Conservation (phyloP, 352 stramenopile species). For the Pythium myriotylum region DNA sequence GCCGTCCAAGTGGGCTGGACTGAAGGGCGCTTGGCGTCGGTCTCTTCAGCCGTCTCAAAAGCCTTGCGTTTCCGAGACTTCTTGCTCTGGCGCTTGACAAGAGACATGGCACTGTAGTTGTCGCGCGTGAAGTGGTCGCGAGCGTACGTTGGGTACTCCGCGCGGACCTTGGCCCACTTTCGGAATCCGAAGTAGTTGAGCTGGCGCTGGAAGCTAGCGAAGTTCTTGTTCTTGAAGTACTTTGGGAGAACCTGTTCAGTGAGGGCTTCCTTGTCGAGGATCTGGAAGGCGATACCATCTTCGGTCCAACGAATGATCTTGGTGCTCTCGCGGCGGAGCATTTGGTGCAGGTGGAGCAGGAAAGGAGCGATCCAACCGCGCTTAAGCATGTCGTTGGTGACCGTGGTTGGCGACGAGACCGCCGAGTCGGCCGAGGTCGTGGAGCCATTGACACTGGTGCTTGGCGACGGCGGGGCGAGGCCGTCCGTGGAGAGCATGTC, state of each 20-base stretch:
- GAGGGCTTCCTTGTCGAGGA: constrained; percentile 83
- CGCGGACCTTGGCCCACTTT: constrained; percentile 86
- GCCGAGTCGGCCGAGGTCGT: constrained; percentile 34
- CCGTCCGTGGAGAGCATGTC: constrained; percentile 26
- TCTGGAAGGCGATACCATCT: constrained; percentile 81
- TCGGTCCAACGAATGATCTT: constrained; percentile 84
- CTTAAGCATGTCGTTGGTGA: constrained; percentile 45
- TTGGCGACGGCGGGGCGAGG: constrained; percentile 33
- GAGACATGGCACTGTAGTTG: constrained; percentile 83
- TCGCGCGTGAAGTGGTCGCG: constrained; percentile 84
- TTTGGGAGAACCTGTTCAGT: constrained; percentile 90
- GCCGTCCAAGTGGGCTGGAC: constrained; percentile 28
- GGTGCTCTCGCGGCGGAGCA: constrained; percentile 76
- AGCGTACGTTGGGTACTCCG: constrained; percentile 76
- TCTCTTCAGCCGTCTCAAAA: constrained; percentile 35
- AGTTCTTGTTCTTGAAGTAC: constrained; percentile 97
- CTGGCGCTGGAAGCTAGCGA: constrained; percentile 95
- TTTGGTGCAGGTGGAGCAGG: constrained; percentile 82
- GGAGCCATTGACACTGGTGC: constrained; percentile 32
- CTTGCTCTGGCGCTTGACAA: constrained; percentile 88
- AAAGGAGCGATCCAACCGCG: constrained; percentile 85
- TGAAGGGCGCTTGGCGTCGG: constrained; percentile 40
- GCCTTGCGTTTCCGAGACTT: constrained; percentile 76
- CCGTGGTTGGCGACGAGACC: constrained; percentile 22
- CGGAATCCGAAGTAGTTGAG: constrained; percentile 96